A percentile compares a stretch with the other conserved stretches of the same genome.
Conservation (phyloP, 805 yeast genomes). For the Kuraishia capsulata region DNA sequence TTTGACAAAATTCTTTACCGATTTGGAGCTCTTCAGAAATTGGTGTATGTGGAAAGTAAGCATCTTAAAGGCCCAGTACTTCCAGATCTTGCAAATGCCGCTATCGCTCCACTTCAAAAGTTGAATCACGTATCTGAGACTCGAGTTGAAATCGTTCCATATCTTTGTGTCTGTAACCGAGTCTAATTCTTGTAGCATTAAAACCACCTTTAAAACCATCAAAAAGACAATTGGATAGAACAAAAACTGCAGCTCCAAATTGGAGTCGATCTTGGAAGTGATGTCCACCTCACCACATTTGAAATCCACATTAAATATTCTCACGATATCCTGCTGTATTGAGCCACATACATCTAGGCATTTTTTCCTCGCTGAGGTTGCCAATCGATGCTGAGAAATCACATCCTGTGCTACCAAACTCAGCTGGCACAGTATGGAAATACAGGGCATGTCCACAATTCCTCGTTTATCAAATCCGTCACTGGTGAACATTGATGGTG, state of each 20-base stretch:
- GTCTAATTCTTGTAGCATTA: neutral
- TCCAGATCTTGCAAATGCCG: neutral
- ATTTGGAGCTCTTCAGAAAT: neutral
- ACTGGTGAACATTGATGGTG: neutral
- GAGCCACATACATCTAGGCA: neutral
- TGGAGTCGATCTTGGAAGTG: neutral
- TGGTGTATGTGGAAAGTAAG: neutral
- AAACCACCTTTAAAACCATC: neutral
- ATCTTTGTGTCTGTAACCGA: neutral
- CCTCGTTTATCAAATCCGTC: too few relatives aligned
- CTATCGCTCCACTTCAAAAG: neutral
- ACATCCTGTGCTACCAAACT: too few relatives aligned
- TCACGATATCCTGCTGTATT: neutral
- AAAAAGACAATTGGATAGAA: neutral
- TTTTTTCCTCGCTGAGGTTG: neutral
- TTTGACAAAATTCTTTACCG: neutral
- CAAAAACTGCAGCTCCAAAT: neutral
- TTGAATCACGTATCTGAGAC: neutral
- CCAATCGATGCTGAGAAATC: too few relatives aligned
- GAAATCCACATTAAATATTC: neutral
- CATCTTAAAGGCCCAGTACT: neutral
- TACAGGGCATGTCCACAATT: too few relatives aligned
- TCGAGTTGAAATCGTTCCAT: neutral
- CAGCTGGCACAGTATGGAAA: too few relatives aligned
- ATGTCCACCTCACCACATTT: neutral